Percentiles rank a stretch among this genome's conserved stretches.
Evolutionary conservation across 805 yeast genomes (phyloP).

Genomic region (Priceomyces castillae): DNA sequence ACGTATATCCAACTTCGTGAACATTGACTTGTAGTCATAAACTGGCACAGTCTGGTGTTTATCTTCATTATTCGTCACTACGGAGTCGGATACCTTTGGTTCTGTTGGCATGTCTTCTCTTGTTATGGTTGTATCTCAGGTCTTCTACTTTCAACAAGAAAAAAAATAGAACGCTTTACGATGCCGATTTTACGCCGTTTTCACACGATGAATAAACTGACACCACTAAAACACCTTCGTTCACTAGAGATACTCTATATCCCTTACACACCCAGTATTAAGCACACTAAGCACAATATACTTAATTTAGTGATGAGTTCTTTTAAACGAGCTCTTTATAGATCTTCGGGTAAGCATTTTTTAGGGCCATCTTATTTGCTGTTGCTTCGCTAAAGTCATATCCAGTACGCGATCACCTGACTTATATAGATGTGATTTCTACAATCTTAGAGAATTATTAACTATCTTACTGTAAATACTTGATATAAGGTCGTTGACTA

Average conservation of each 20-base stretch:
- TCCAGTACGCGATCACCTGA: conserved; percentile 5
- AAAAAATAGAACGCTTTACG: not conserved
- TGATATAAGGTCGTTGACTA: no score
- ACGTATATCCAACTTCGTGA: conserved; percentile 34
- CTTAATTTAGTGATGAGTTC: not conserved
- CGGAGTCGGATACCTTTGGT: not conserved
- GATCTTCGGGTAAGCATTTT: conserved; percentile 2
- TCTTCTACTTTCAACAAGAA: not conserved
- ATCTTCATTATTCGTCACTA: not conserved
- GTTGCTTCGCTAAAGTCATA: not conserved
- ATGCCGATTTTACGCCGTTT: not conserved
- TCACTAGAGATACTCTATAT: not conserved
- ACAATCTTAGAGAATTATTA: not conserved
- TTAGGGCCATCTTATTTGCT: conserved; percentile 4
- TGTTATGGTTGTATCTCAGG: not conserved
- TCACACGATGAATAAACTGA: not conserved
- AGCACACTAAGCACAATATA: not conserved
- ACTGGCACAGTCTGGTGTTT: conserved; percentile 6
- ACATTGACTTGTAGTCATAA: conserved; percentile 32
- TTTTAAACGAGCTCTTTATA: not conserved
- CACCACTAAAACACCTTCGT: not conserved
- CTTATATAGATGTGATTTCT: not conserved
- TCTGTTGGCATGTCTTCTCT: not conserved
- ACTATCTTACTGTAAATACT: not conserved
- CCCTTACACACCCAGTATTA: not conserved